Base-by-base conservation (phyloP, 2,329 filamentous ascomycete genomes). In the Colletotrichum endophyticum region DNA sequence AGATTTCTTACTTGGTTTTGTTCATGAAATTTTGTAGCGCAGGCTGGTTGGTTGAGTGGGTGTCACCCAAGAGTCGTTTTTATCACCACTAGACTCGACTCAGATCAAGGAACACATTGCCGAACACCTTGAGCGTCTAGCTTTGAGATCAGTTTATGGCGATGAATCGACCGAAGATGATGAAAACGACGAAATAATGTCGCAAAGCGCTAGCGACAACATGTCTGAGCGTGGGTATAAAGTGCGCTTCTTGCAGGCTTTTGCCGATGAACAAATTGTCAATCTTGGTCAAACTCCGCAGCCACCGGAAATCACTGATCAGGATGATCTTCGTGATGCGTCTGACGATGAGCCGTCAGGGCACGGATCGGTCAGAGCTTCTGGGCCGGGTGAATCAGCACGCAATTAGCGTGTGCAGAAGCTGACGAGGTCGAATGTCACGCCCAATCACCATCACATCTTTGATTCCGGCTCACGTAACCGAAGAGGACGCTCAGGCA, bases 61-160 rank as follows among this genome's bases (percentile, higher is more conserved):
- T 44, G 39, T 44, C 39, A 44, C 8, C 19, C 16, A 44, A 44
- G 39, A 9, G 39, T 9, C 39, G 19, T 44, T 44, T 44, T 44
- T 44, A 44, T 39, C 16, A 19, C 62, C 62, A 3, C 16, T 72
- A 15, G 53, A 68, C 8, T n/a, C 36, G 1, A 53, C 30, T 15
- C 32, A 67, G 22, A 64, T 75, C 36, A 72, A 71, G 53, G 25
- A 63, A 15, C 68, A 75, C 22, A 56, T 72, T 28, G 68, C 73
- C 7, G 28, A 25, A 8, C 68, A 75, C 25, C 57, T 75, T 9
- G 62, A 72, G 30, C 49, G 62, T n/a, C 32, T 75, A 2, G 53
- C 27, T 5, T 34, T 66, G 32, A 53, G 7, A 11, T 36, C 15
- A 3, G 19, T 75, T 19, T 44, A 9, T 44, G 4, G 16, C 36